Evolutionary conservation across 169 alveolate species (phyloP), one percentile per base, ranked within the genome.

Genomic region (Pseudocohnilembus persalinus): DNA sequence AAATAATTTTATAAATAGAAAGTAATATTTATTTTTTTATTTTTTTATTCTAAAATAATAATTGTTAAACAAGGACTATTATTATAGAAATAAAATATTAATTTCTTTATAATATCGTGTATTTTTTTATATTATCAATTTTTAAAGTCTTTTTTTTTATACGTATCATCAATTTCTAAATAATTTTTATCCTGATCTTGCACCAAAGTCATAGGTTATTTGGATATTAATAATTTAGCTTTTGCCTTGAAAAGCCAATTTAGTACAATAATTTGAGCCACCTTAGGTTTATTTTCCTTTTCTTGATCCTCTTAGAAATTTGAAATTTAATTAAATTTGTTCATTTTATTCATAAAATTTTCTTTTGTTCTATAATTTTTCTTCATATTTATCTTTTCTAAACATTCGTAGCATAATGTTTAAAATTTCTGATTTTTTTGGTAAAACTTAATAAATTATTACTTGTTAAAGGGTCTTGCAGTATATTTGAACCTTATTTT

Each of bases 381-480:
- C 28, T 49, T 35, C 49, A 64, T 83, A 31, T 79, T 86, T 30
- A 73, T 79, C 29, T 74, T 80, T 27, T 65, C 75, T n/a, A 30
- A 83, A 64, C 90, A 86, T 63, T 86, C 90, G 0, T 80, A 79
- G 32, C 90, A 86, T 31, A 86, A 31, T 0, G 90, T 86, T 73
- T 80, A 78, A 81, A 86, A 86, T 33, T 76, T 80, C 49, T 86
- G 75, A 80, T 86, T 83, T 16, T 68, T 81, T 68, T 86, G 87
- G 80, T 86, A 86, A 34, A 75, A 86, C 31, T 75, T 80, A 11
- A 63, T 86, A 85, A 85, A 86, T 76, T 86, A 73, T 49, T 80
- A 74, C 75, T 86, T 86, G 80, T 86, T 86, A 76, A 86, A 86
- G 11, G 90, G 90, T 20, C 87, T 49, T 33, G 87, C 90, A 34